A percentile compares a stretch with the other conserved stretches of the same genome.
These are phyloP conservation scores for Aspergillus saccharolyticus DNA, from an alignment of 495 filamentous ascomycete species.

Conservation along the genomic window DNA sequence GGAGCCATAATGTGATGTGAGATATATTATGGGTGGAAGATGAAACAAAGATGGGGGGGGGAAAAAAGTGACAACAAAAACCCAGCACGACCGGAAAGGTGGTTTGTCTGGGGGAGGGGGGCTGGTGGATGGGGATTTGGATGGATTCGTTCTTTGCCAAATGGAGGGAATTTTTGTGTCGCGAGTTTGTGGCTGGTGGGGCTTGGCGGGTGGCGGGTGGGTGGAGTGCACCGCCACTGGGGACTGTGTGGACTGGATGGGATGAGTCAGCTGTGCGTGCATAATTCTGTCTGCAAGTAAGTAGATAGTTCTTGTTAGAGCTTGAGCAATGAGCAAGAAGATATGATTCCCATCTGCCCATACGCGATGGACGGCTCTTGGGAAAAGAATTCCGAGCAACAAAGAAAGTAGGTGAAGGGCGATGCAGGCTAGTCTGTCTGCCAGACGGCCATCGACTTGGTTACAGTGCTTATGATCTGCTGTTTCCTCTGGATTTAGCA, in stretches of 20 bases:
- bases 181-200: conserved; percentile 37
- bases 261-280: background rate
- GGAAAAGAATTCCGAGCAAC: too few relatives aligned
- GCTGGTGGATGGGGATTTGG: conserved; percentile 23
- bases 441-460: too few relatives aligned
- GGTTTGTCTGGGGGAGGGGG: conserved; percentile 7
- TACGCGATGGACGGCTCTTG: too few relatives aligned
- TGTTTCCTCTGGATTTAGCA: too few relatives aligned
- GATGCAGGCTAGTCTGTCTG: too few relatives aligned
- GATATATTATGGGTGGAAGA: conserved; percentile 11
- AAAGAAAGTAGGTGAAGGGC: too few relatives aligned
- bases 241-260: background rate
- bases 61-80: conserved; percentile 4
- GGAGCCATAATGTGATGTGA: conserved; percentile 54
- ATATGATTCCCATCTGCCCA: too few relatives aligned
- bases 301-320: too few relatives aligned
- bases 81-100: conserved; percentile 16
- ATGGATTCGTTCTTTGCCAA: conserved; percentile 8
- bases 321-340: too few relatives aligned
- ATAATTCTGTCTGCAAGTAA: too few relatives aligned
- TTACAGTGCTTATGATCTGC: too few relatives aligned
- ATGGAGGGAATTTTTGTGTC: conserved; percentile 39
- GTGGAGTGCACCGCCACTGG: conserved; percentile 26
- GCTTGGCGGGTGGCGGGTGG: conserved; percentile 2
- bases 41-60: conserved; percentile 4